A percentile compares a stretch with the other conserved stretches of the same genome.
Evolutionary conservation across 192 early-diverging fungal genomes (phyloP).

Genomic region (Backusella parvicylindrica): DNA sequence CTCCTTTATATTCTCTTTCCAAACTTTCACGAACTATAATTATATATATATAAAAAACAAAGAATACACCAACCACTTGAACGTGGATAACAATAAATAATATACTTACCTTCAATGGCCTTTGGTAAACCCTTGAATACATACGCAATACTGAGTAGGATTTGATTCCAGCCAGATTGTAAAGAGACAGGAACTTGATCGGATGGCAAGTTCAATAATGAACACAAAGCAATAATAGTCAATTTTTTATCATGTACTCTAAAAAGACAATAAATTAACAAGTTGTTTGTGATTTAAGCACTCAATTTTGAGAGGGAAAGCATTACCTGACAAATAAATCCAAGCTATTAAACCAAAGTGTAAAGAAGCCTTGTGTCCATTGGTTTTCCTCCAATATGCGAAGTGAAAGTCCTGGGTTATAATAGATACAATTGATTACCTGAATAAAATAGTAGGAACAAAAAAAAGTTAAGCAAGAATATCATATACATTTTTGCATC

Average conservation of each 20-base stretch:
- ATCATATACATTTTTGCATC: too few species aligned
- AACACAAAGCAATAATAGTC: slow-evolving; percentile 69
- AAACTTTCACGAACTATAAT: neutral
- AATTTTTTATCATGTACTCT: slow-evolving; percentile 95
- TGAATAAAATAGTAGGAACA: too few species aligned
- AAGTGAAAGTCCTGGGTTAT: slow-evolving; percentile 78
- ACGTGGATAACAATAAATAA: neutral
- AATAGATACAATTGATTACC: slow-evolving; percentile 82
- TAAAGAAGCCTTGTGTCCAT: slow-evolving; percentile 76
- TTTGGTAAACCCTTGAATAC: slow-evolving; percentile 72
- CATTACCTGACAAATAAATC: slow-evolving; percentile 54
- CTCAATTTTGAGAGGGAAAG: too few species aligned
- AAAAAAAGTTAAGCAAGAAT: too few species aligned
- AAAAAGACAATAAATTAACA: neutral
- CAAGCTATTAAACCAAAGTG: slow-evolving; percentile 66
- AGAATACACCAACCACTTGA: neutral
- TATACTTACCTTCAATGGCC: slow-evolving; percentile 54
- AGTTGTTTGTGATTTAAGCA: too few species aligned
- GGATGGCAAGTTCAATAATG: slow-evolving; percentile 66
- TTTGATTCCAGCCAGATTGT: slow-evolving; percentile 67
- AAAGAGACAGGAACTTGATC: slow-evolving; percentile 70
- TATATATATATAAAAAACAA: neutral
- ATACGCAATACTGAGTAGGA: slow-evolving; percentile 65
- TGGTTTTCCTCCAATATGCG: slow-evolving; percentile 72
- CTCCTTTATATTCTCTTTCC: slow-evolving; percentile 45